These are phyloP conservation scores for Cladophialophora exuberans DNA, from an alignment of 2,329 filamentous ascomycete species.

Conservation along the genomic window DNA sequence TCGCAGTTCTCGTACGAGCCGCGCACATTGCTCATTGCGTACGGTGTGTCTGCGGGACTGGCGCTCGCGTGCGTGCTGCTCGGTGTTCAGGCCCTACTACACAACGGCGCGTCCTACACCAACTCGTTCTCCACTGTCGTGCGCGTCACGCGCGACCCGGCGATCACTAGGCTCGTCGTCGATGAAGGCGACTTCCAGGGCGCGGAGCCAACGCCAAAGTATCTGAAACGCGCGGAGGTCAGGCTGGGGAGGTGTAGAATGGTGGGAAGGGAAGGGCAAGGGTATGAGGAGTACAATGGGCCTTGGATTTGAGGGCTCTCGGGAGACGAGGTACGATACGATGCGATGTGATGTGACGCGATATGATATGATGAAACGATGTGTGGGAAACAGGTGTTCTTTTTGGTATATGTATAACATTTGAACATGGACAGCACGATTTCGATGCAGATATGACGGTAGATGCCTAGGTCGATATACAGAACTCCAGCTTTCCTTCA, in stretches of 20 bases:
- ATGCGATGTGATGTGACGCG: background rate
- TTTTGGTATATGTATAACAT: too few relatives aligned
- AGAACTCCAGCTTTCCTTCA: too few relatives aligned
- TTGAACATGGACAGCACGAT: too few relatives aligned
- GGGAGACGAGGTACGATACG: background rate
- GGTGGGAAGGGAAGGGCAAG: background rate
- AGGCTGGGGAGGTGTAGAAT: conserved; percentile 15
- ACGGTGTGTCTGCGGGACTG: conserved; percentile 15
- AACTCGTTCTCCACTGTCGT: conserved; percentile 25
- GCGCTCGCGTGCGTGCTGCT: conserved; percentile 17
- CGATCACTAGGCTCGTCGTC: conserved; percentile 17
- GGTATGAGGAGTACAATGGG: too few relatives aligned
- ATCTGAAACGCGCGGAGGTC: conserved; percentile 11
- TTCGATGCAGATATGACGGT: too few relatives aligned
- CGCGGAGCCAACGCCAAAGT: conserved; percentile 18
- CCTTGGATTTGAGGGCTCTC: background rate
- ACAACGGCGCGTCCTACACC: conserved; percentile 22
- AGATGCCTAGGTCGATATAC: too few relatives aligned
- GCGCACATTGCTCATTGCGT: conserved; percentile 18
- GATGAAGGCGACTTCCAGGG: conserved; percentile 24
- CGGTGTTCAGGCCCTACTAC: conserved; percentile 19
- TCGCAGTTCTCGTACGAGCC: conserved; percentile 22
- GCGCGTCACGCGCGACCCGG: conserved; percentile 21
- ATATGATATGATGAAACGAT: background rate
- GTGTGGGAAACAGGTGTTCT: too few relatives aligned